A percentile compares a stretch with the other conserved stretches of the same genome.
These are phyloP conservation scores for Clavariopsis aquatica DNA, from an alignment of 495 filamentous ascomycete species.

Conservation along the genomic window DNA sequence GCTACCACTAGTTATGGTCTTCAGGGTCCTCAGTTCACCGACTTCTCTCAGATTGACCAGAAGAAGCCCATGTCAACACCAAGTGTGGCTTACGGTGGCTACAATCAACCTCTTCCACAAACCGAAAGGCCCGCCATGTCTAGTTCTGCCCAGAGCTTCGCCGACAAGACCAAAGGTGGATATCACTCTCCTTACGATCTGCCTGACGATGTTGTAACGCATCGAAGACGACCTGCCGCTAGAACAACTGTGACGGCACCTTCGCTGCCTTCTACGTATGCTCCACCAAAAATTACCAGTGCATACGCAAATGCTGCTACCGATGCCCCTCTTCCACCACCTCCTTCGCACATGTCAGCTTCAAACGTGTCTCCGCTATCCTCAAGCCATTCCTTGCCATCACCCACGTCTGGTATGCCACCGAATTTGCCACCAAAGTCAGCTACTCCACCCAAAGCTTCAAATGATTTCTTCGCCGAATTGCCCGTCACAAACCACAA, in stretches of 20 bases:
- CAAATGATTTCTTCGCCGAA: conserved; percentile 82
- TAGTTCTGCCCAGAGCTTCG: conserved; percentile 71
- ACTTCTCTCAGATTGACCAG: conserved; percentile 36
- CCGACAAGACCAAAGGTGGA: conserved; percentile 81
- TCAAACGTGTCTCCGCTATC: conserved; percentile 42
- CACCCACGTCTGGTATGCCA: conserved; percentile 27
- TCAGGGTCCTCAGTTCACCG: conserved; percentile 36
- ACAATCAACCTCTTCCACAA: conserved; percentile 40
- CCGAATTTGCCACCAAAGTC: conserved; percentile 25
- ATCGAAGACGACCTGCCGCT: conserved; percentile 58
- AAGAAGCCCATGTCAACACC: conserved; percentile 17
- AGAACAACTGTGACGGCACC: conserved; percentile 43
- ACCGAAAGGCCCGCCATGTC: conserved; percentile 44
- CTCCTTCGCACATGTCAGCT: conserved; percentile 41
- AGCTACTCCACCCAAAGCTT: conserved; percentile 37
- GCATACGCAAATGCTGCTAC: conserved; percentile 42
- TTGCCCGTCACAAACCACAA: conserved; percentile 68
- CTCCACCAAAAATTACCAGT: conserved; percentile 65
- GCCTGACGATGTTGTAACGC: conserved; percentile 79
- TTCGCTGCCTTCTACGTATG: conserved; percentile 39
- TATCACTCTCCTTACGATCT: conserved; percentile 94
- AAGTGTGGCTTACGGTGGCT: conserved; percentile 25
- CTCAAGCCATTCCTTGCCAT: conserved; percentile 39
- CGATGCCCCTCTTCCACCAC: conserved; percentile 37
- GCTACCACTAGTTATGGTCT: conserved; percentile 21